These are phyloP conservation scores for Boletales sp. DNA, from an alignment of 768 basidiomycete genomes.

Conservation along the genomic window DNA sequence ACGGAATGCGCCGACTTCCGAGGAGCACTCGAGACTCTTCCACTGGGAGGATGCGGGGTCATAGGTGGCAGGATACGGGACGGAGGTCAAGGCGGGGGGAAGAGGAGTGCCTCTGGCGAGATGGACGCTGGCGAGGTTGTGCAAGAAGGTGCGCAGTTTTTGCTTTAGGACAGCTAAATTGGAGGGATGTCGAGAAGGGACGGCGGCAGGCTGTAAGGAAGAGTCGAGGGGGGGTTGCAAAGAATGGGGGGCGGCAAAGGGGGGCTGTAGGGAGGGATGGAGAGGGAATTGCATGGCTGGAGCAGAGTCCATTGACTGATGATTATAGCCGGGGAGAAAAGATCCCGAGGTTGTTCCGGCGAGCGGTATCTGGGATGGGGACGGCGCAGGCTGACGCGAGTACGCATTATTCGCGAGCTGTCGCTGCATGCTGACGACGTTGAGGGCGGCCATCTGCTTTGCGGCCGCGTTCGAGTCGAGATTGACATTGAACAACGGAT, in stretches of 20 bases:
- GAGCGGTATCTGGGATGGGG: constrained; percentile 31
- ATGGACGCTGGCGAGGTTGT: constrained; percentile 59
- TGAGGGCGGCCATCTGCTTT: constrained; percentile 81
- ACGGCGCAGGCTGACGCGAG: constrained; percentile 41
- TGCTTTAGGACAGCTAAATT: constrained; percentile 41
- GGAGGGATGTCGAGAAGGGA: constrained; percentile 35
- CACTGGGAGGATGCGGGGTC: constrained; percentile 63
- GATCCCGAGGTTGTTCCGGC: constrained; percentile 65
- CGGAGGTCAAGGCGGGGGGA: constrained; percentile 69
- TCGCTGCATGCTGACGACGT: constrained; percentile 46
- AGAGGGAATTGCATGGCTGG: constrained; percentile 39
- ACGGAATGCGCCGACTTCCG: constrained; percentile 60
- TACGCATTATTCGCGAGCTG: constrained; percentile 52
- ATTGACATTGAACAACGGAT: constrained; percentile 38
- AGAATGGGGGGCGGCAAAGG: constrained; percentile 38
- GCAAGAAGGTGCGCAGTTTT: constrained; percentile 58
- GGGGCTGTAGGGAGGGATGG: constrained; percentile 45
- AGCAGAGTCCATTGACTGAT: constrained; percentile 32
- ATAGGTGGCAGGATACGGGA: constrained; percentile 51
- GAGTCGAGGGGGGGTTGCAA: constrained; percentile 40
- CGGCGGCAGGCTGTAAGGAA: constrained; percentile 38
- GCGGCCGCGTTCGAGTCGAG: constrained; percentile 65
- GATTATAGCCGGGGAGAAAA: constrained; percentile 28
- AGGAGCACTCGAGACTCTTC: constrained; percentile 60
- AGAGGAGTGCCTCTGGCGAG: constrained; percentile 56